Percentiles rank a stretch among this genome's conserved stretches.
Conservation (phyloP, 345 rosid species). For the Populus tremula region DNA sequence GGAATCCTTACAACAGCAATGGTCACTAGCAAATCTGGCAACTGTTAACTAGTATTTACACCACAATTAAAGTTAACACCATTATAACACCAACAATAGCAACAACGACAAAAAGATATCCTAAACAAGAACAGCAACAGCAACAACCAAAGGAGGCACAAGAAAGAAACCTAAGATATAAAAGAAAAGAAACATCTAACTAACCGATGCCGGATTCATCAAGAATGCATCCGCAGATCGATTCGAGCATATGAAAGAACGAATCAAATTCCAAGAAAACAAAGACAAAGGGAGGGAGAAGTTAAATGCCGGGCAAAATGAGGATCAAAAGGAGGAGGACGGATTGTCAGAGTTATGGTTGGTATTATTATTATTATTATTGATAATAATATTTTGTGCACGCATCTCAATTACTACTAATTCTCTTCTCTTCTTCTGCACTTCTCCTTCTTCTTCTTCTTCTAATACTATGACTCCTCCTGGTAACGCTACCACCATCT, state of each 20-base stretch:
- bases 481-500: slow-evolving; percentile 1
- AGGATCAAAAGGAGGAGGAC: slow-evolving; percentile 41
- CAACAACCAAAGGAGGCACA: background rate
- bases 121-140: background rate
- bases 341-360: background rate
- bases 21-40: slow-evolving; percentile 18
- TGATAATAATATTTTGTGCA: slow-evolving; percentile 35
- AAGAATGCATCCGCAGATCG: slow-evolving; percentile 37
- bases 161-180: background rate
- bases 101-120: background rate
- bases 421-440: slow-evolving; percentile 12
- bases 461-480: slow-evolving; percentile 1
- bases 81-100: background rate
- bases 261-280: background rate
- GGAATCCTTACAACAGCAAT: slow-evolving; percentile 11
- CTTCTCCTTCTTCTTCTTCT: slow-evolving; percentile 4
- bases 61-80: slow-evolving; percentile 19
- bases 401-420: slow-evolving; percentile 48
- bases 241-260: slow-evolving; percentile 24
- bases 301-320: slow-evolving; percentile 59
- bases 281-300: background rate
- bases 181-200: background rate
- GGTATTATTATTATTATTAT: slow-evolving; percentile 24
- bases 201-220: slow-evolving; percentile 44
- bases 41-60: slow-evolving; percentile 35